These are phyloP conservation scores for Botrytis fabae DNA, from an alignment of 2,329 filamentous ascomycete species.

Conservation along the genomic window DNA sequence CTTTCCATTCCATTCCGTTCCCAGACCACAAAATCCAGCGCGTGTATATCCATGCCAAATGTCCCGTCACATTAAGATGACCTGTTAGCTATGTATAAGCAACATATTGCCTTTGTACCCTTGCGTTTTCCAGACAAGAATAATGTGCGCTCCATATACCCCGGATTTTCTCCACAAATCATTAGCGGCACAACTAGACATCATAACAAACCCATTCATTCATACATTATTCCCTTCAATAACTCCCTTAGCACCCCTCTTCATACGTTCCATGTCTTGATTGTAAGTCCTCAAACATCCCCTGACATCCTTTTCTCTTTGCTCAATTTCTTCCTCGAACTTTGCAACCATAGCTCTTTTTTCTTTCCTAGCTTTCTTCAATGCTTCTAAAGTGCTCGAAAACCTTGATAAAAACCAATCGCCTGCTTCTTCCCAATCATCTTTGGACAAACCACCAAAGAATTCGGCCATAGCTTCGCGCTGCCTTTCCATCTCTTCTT, in stretches of 20 bases:
- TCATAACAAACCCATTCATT: too few species aligned
- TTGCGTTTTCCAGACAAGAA: neutral
- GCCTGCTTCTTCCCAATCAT: constrained; percentile 40
- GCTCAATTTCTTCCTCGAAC: constrained; percentile 37
- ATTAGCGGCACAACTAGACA: neutral
- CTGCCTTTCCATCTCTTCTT: neutral
- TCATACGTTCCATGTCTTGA: constrained; percentile 36
- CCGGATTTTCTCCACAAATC: neutral
- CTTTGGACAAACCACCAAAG: constrained; percentile 32
- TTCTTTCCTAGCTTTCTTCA: constrained; percentile 34
- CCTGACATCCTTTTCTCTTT: constrained; percentile 35
- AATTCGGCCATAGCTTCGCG: constrained; percentile 25
- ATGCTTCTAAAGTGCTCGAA: constrained; percentile 28
- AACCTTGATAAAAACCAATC: constrained; percentile 39
- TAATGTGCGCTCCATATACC: neutral
- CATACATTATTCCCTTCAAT: constrained; percentile 23
- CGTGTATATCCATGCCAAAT: neutral
- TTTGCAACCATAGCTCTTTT: constrained; percentile 32
- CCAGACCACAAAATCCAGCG: neutral
- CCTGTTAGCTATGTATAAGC: neutral
- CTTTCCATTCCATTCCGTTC: neutral
- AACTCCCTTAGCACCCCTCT: constrained; percentile 30
- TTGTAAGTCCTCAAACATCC: constrained; percentile 31
- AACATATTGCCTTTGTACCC: neutral
- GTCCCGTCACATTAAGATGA: neutral